Evolutionary conservation across 140 eudicot species (phyloP), one percentile per base, ranked within the genome.

Genomic region (Anethum foeniculum): DNA sequence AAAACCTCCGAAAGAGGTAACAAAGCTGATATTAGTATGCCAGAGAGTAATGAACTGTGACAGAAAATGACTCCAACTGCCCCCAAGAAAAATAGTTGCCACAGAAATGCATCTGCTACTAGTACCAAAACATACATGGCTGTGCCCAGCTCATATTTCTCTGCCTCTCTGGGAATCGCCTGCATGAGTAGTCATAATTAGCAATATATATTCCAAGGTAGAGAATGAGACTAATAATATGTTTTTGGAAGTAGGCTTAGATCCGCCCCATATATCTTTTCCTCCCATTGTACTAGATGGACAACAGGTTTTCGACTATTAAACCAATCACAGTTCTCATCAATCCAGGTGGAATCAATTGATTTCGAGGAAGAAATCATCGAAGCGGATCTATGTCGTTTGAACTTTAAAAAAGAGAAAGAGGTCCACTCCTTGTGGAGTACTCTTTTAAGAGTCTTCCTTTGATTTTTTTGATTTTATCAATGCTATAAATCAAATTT

Each of bases 41-140:
- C 90, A 8, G 88, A 86, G 36, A 86, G 77, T 54, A 88, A 80
- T 1, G 92, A 86, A 2, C 88, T 86, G 46, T 72, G 85, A 32
- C 84, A 80, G 13, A 64, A 84, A 23, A 84, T 82, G 15, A 86
- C 88, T 51, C 92, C 92, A 8, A 82, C 77, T 18, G 88, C 90
- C 46, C 92, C 92, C 83, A 88, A 79, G 84, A 84, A 86, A 81
- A 86, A 84, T 52, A 79, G 82, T 77, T 88, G 91, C 91, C 91
- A 84, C 6, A 86, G 56, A 28, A 86, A 75, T 3, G 85, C 86
- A 60, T 52, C 85, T 27, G 62, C 75, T 6, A 38, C 21, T 0
- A 88, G 84, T 28, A 81, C 77, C 69, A 80, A 77, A 51, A 67
- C 84, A 80, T 88, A 88, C 28, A 48, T 80, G 23, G 56, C 71